Base-by-base conservation (phyloP, 805 yeast species). In the Saccharomycopsis vini region DNA sequence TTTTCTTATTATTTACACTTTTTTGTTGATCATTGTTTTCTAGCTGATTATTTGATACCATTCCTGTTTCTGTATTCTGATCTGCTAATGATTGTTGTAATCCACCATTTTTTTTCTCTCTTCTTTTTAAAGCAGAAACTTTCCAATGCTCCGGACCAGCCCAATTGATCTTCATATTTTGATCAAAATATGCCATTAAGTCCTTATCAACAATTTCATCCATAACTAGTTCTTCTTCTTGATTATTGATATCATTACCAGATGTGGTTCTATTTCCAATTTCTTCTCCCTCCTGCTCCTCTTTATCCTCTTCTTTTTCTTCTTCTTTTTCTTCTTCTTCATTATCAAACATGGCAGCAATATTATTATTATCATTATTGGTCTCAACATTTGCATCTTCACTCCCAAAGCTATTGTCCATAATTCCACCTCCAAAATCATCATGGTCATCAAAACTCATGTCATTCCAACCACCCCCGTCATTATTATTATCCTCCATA, bases 81-180 rank as follows among this genome's bases (percentile, higher is more conserved):
- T 6, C 19, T 24, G 22, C 5, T 10, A 13, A 22, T n/a, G n/a
- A n/a, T n/a, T n/a, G n/a, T n/a, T n/a, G n/a, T n/a, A n/a, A n/a
- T n/a, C n/a, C n/a, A 20, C n/a, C 28, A 59, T 60, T 12, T 60
- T 64, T 22, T 57, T 64, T 18, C 56, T 61, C 24, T 60, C 68
- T 4, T 51, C 69, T 68, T 54, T 76, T 80, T 39, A 81, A 60
- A 12, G 76, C 72, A 34, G 72, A 66, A 9, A 90, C 81, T 61
- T 82, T 83, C 97, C 97, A 90, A 62, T 86, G 94, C 51, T 85
- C 90, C 12, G 90, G 83, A 6, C 97, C 97, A 23, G 94, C 74
- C 96, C 97, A 89, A 57, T 77, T 82, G 34, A 29, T 29, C 45
- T 69, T 73, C 61, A 86, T 68, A 18, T 77, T 71, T 42, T 77